A percentile compares a stretch with the other conserved stretches of the same genome.
Evolutionary conservation across 371 early-diverging fungal species (phyloP).

Genomic region (Actinomortierella wolfii): DNA sequence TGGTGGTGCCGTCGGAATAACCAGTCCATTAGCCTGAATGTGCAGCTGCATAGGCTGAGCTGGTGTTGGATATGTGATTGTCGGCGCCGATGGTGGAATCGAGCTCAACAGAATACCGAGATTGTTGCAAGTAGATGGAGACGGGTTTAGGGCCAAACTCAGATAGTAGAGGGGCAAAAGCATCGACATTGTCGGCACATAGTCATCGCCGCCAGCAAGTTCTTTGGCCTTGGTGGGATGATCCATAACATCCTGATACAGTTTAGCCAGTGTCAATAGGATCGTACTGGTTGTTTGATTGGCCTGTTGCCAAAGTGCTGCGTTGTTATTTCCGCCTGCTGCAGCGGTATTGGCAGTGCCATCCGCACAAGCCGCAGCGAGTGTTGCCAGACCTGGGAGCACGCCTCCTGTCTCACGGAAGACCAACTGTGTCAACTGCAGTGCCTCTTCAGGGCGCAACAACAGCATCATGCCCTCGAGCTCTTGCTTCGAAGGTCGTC

Average conservation of each 20-base stretch:
- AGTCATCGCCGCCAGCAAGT: slow-evolving; percentile 48
- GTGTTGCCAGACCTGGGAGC: slow-evolving; percentile 59
- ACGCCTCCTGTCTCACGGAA: slow-evolving; percentile 69
- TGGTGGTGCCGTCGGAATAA: slow-evolving; percentile 47
- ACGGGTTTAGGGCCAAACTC: slow-evolving; percentile 78
- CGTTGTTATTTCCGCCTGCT: slow-evolving; percentile 14
- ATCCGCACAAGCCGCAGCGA: slow-evolving; percentile 40
- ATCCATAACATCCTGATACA: slow-evolving; percentile 79
- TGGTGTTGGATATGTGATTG: slow-evolving; percentile 29
- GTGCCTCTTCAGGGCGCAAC: slow-evolving; percentile 70
- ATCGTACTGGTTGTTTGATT: slow-evolving; percentile 81
- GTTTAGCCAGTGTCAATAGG: slow-evolving; percentile 82
- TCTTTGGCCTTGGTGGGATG: slow-evolving; percentile 51
- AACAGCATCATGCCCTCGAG: slow-evolving; percentile 55
- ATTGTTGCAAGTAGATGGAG: slow-evolving; percentile 90
- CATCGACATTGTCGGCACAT: slow-evolving; percentile 62
- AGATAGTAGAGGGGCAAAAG: slow-evolving; percentile 85
- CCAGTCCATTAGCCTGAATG: slow-evolving; percentile 32
- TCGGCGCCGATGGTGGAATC: slow-evolving; percentile 64
- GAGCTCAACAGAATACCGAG: slow-evolving; percentile 83
- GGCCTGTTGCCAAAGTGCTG: slow-evolving; percentile 57
- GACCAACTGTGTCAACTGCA: slow-evolving; percentile 57
- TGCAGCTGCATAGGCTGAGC: slow-evolving; percentile 46
- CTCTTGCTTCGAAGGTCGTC: slow-evolving; percentile 18
- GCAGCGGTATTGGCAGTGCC: slow-evolving; percentile 8